Conservation (phyloP, 108 stramenopile species). For the Pseudonitzschia pungens region DNA sequence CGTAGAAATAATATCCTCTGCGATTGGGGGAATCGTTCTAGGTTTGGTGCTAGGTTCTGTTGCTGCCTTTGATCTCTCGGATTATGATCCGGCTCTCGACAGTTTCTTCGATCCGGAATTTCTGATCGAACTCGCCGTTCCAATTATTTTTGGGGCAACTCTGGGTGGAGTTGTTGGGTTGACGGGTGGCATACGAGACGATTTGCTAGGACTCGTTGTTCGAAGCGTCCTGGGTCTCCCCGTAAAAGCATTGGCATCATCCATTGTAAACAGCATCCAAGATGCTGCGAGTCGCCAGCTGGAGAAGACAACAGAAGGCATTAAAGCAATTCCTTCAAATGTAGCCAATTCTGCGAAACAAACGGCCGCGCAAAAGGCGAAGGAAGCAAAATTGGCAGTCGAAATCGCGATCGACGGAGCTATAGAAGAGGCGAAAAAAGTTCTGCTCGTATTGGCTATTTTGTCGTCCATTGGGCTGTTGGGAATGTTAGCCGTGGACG, state of each 20-base stretch:
- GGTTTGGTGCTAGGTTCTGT: slow-evolving; percentile 19
- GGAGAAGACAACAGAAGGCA: slow-evolving; percentile 11
- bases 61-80: not conserved
- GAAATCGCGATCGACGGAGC: not conserved
- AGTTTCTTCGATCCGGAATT: not conserved
- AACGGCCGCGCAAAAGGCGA: slow-evolving; percentile 4
- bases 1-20: slow-evolving; percentile 1
- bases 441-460: not conserved
- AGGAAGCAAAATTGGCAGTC: not conserved
- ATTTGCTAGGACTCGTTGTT: not conserved
- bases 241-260: not conserved
- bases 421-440: not conserved
- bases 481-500: not conserved
- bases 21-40: slow-evolving; percentile 14
- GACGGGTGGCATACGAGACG: slow-evolving; percentile 1
- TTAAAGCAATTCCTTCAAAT: slow-evolving; percentile 18
- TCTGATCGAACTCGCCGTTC: not conserved
- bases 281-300: slow-evolving; percentile 1
- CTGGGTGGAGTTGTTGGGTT: slow-evolving; percentile 16
- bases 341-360: slow-evolving; percentile 15
- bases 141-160: not conserved
- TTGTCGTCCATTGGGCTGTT: not conserved
- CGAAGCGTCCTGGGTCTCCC: slow-evolving; percentile 18
- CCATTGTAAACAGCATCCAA: slow-evolving; percentile 5
- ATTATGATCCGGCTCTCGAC: not conserved